phyloP scores from a whole-genome alignment of 805 yeast species.

The Nakazawaea molendinolei region DNA sequence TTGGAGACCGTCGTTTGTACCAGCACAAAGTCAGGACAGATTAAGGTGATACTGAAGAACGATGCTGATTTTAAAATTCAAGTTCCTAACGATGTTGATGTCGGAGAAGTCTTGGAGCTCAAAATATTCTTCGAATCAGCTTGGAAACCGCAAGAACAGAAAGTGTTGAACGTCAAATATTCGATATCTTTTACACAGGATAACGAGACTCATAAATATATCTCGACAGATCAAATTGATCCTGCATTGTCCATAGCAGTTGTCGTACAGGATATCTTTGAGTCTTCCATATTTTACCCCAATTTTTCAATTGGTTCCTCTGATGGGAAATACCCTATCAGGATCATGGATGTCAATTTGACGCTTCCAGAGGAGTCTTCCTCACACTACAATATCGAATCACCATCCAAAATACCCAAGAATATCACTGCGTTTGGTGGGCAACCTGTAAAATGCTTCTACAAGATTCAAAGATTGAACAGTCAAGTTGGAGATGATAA shows the following conservation, averaged over 20 bases:
- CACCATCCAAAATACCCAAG: conserved; percentile 16
- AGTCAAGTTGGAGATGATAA: conserved; percentile 13
- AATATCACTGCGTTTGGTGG: conserved; percentile 52
- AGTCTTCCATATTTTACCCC: conserved; percentile 47
- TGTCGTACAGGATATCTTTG: conserved; percentile 75
- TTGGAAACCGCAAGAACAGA: conserved; percentile 13
- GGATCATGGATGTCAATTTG: conserved; percentile 37
- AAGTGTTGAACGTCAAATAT: conserved; percentile 16
- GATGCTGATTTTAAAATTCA: conserved; percentile 1
- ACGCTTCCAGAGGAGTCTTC: conserved; percentile 20
- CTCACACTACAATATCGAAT: conserved; percentile 22
- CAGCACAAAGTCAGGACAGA: not conserved
- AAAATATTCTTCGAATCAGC: conserved; percentile 8
- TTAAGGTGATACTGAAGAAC: not conserved
- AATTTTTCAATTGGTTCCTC: conserved; percentile 66
- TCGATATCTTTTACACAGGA: conserved; percentile 17
- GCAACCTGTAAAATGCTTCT: conserved; percentile 63
- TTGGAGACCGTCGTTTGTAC: not conserved
- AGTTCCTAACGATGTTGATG: conserved; percentile 15
- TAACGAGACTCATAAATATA: conserved; percentile 16
- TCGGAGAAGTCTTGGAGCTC: conserved; percentile 6
- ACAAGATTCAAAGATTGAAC: conserved; percentile 33
- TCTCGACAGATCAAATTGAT: conserved; percentile 30
- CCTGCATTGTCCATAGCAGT: conserved; percentile 59
- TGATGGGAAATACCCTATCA: conserved; percentile 41